Evolutionary conservation across 2,329 filamentous ascomycete genomes (phyloP), one percentile per base, ranked within the genome.

Genomic region (Fusarium penzigii): DNA sequence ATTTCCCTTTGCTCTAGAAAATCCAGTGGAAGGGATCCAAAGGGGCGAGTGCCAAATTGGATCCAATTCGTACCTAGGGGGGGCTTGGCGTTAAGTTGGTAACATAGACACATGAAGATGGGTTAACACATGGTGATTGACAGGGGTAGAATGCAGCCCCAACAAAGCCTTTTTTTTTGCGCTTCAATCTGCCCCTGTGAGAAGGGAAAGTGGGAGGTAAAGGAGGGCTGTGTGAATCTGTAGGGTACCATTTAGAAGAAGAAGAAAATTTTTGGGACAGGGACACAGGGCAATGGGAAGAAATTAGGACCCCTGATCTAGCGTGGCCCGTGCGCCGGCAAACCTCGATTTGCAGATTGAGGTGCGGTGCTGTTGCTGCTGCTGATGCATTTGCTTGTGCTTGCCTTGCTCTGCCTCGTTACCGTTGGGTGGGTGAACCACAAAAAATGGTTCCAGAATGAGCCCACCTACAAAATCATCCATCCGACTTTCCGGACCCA

Each of bases 401-500:
- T 25, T 25, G 20, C 20, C 20, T 25, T 25, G 20, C 20, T 25
- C 7, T 25, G 20, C 20, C 20, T 25, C 20, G 20, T 25, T 25
- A 7, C 20, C 7, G 20, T 7, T 36, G 32, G 32, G 32, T 36
- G 54, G 48, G 49, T 46, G 20, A 54, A 55, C 48, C 32, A 50
- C 42, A 54, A 49, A 53, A 54, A 62, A 65, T 65, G 65, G 62
- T 61, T 58, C 60, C 61, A 70, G 64, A 69, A 71, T 72, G 68
- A 70, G 68, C 64, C 70, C 68, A 72, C 68, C 7, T 58, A 47
- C 39, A 48, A 52, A 59, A 56, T 53, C 58, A 56, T 52, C 46
- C 51, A 70, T 64, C 70, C 68, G 70, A 51, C 56, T 66, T 25
- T 68, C 69, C 69, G 69, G 51, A 48, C 41, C 60, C 59, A 62